These are phyloP conservation scores for Eucalyptus pauciflora DNA, from an alignment of 345 rosid genomes.

Conservation along the genomic window DNA sequence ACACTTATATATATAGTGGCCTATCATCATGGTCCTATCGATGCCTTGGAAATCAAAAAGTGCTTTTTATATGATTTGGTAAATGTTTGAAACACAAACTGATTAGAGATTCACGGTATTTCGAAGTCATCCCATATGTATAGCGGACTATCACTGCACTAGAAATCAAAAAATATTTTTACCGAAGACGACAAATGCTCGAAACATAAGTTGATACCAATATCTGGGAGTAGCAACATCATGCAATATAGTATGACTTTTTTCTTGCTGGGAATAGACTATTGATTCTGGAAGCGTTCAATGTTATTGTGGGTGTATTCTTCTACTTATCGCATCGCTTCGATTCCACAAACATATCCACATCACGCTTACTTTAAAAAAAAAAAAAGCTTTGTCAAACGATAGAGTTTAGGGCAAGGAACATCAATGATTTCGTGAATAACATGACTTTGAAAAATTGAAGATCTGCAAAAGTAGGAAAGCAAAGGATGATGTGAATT, in stretches of 20 bases:
- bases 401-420: not conserved
- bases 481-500: not conserved
- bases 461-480: not conserved
- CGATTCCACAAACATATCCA: not conserved
- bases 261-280: not conserved
- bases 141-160: accelerated
- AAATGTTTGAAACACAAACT: no score
- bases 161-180: not conserved
- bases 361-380: not conserved
- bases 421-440: not conserved
- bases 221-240: not conserved
- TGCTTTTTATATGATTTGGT: accelerated
- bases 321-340: not conserved
- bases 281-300: not conserved
- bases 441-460: not conserved
- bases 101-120: accelerated
- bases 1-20: accelerated
- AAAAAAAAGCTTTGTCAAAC: not conserved
- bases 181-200: not conserved
- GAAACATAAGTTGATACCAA: accelerated
- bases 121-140: accelerated
- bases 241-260: not conserved
- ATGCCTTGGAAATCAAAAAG: no score
- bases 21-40: no score
- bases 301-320: not conserved